phyloP scores from a whole-genome alignment of 2,329 filamentous ascomycete genomes.

The Thelonectria discophora region DNA sequence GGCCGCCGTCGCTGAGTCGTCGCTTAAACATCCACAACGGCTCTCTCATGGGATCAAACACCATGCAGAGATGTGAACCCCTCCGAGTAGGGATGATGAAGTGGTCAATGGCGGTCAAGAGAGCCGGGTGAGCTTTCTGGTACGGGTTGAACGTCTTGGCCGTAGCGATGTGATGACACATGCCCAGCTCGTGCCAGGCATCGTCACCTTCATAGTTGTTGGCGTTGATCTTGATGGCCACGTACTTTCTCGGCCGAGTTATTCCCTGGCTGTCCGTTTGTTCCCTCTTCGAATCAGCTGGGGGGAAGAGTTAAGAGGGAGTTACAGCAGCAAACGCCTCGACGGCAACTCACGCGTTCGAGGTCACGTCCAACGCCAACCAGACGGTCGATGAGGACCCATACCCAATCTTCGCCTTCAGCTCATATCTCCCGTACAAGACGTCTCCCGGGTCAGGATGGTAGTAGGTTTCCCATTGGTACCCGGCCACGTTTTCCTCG shows the following conservation, averaged over 20 bases:
- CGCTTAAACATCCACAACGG: conserved; percentile 48
- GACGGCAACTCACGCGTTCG: conserved; percentile 15
- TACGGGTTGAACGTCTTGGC: conserved; percentile 18
- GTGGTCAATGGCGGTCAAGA: conserved; percentile 45
- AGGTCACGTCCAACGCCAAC: conserved; percentile 40
- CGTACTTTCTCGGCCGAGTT: conserved; percentile 26
- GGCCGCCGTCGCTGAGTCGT: conserved; percentile 47
- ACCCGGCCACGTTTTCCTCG: conserved; percentile 37
- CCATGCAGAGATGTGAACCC: conserved; percentile 47
- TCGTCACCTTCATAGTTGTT: conserved; percentile 34
- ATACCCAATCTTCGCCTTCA: conserved; percentile 49
- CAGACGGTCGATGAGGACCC: conserved; percentile 51
- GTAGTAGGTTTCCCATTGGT: conserved; percentile 41
- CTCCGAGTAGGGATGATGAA: conserved; percentile 43
- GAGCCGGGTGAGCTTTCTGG: conserved; percentile 43
- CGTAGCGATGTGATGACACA: conserved; percentile 24
- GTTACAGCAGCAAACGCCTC: neutral
- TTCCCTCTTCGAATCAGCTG: conserved; percentile 1
- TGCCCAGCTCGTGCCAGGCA: conserved; percentile 32
- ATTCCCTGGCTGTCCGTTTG: conserved; percentile 1
- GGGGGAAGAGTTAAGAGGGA: neutral
- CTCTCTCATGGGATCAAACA: conserved; percentile 51
- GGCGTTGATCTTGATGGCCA: conserved; percentile 38
- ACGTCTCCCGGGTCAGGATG: conserved; percentile 45
- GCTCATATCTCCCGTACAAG: conserved; percentile 45